Base-by-base conservation (phyloP, 345 rosid genomes). In the Eucalyptus erythrocorys region DNA sequence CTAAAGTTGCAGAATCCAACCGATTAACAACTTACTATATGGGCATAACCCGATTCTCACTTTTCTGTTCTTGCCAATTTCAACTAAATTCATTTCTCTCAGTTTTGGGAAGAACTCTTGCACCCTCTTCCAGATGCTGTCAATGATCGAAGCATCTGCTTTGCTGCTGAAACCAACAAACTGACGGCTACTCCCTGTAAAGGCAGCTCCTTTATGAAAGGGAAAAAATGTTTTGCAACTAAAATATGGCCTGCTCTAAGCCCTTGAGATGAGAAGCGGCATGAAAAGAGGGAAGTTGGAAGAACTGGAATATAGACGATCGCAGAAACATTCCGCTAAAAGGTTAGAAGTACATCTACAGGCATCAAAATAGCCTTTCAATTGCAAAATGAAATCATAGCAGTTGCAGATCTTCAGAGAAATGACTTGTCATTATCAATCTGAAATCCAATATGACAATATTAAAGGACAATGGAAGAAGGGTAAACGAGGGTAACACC, bases 1-100 rank as follows among this genome's bases (percentile, higher is more conserved):
- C 51, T 30, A 87, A 64, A 64, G 68, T 48, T 27, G 51, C 10
- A 0, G 82, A 64, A 47, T 71, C 40, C 85, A 79, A 40, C 87
- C 40, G 34, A 79, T 24, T 51, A 12, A 55, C 37, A 19, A 89
- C 99, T 96, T 94, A 96, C 99, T 95, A 93, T 95, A 97, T 87
- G 99, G 99, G 85, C 99, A 98, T 88, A 97, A 93, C 59, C 99
- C 99, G 42, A 97, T 92, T 92, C 99, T 97, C 95, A 95, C 96
- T 92, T 96, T 94, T 91, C 96, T 91, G 89, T 90, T 89, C 88
- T 86, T 68, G 55, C 91, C 91, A 71, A 94, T 88, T 89, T 94
- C 94, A 48, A 89, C 86, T 13, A 95, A 93, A 82, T 93, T 76
- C 30, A 90, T 89, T 53, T 93, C 96, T 84, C 90, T 90, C 90